Base-by-base conservation (phyloP, 169 alveolate species). In the Eimeria necatrix region DNA sequence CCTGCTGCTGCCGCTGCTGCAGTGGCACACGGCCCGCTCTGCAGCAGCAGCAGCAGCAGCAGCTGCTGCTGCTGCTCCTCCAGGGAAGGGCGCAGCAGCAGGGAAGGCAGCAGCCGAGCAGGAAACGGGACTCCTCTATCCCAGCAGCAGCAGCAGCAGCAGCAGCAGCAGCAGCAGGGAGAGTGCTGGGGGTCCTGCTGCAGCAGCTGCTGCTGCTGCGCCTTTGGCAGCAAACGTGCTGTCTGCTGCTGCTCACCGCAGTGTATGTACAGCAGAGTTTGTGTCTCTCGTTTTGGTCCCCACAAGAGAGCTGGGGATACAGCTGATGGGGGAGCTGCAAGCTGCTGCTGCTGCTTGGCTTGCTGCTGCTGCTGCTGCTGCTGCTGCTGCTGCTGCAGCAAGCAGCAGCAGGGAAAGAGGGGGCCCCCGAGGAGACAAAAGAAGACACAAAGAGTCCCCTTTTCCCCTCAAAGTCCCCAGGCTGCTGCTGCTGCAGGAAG, bases 1-100 rank as follows among this genome's bases (percentile, higher is more conserved):
- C 16, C 91, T 83, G 74, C 59, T 83, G 91, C 91, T 83, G 56
- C 91, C 91, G 24, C 14, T 83, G 91, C 91, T 83, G 76, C 91
- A 56, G 74, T 83, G 91, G 91, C 91, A 83, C 74, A 56, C 91
- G 59, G 74, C 91, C 18, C 91, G 91, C 74, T 56, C 73, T 53
- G 91, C 91, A 83, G 91, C 91, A 56, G 91, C 90, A 8, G 51
- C 90, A 49, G 26, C 32, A n/a, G 52, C 51, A 76, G 52, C 16
- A 51, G 61, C n/a, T 26, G 60, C 46, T 8, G 87, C 87, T 9
- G 12, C 68, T 12, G 68, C 68, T 56, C n/a, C 68, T 56, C n/a
- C 6, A 59, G 70, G 41, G 41, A 32, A 32, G 2, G 41, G 41
- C 41, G 3, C 70, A 59, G 87, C 64, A 74, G 60, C 86, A 32